These are phyloP conservation scores for Suillus weaverae DNA, from an alignment of 768 basidiomycete species.

Conservation along the genomic window DNA sequence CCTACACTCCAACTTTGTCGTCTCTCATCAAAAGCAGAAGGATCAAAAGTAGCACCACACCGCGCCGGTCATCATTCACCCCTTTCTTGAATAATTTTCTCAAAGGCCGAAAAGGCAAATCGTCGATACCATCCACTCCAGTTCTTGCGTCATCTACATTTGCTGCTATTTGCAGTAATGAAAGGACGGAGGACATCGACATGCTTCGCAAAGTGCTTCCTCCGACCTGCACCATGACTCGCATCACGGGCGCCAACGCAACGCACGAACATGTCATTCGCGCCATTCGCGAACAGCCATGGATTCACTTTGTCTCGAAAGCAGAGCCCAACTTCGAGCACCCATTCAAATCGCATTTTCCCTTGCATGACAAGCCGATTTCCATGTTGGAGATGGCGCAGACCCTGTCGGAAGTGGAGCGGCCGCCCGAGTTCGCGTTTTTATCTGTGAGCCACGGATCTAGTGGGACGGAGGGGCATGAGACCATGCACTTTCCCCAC, in stretches of 20 bases:
- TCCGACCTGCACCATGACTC: slow-evolving; percentile 20
- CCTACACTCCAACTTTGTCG: slow-evolving; percentile 31
- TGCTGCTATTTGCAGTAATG: background rate
- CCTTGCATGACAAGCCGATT: slow-evolving; percentile 23
- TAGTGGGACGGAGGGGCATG: slow-evolving; percentile 23
- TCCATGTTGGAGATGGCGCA: slow-evolving; percentile 25
- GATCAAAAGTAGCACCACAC: background rate
- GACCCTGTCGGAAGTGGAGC: slow-evolving; percentile 26
- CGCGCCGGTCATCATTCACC: slow-evolving; percentile 23
- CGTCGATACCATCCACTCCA: background rate
- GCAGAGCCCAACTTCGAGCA: slow-evolving; percentile 30
- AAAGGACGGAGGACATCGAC: slow-evolving; percentile 9
- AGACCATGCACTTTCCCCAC: slow-evolving; percentile 35
- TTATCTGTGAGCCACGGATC: slow-evolving; percentile 27
- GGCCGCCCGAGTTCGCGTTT: slow-evolving; percentile 34
- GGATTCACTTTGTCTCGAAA: slow-evolving; percentile 42
- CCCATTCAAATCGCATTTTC: slow-evolving; percentile 30
- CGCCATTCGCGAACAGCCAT: slow-evolving; percentile 20
- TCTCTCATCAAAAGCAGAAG: slow-evolving; percentile 25
- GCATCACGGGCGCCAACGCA: slow-evolving; percentile 21
- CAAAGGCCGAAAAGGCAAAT: slow-evolving; percentile 3
- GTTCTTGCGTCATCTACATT: background rate
- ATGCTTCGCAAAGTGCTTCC: slow-evolving; percentile 23
- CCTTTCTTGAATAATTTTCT: slow-evolving; percentile 23
- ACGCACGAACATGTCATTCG: slow-evolving; percentile 4